phyloP scores from a whole-genome alignment of 208 protist genomes.

The Acanthamoeba culbertsoni region DNA sequence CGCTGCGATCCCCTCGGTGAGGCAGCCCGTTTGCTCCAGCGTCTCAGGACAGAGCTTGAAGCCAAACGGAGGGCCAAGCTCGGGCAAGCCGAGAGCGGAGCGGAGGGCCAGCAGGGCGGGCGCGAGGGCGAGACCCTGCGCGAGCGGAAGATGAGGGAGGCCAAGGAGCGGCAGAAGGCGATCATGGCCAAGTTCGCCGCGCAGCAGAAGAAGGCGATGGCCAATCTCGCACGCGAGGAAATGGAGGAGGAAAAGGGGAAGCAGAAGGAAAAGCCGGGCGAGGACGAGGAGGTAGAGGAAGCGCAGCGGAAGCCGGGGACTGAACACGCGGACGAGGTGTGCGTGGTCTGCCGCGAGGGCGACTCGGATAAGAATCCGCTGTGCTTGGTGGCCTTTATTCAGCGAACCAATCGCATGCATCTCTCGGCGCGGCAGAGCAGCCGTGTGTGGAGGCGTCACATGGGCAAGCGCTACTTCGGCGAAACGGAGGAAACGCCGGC shows the following conservation, averaged over 20 bases:
- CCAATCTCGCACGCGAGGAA: not conserved
- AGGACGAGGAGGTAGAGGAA: not conserved
- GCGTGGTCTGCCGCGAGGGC: conserved; percentile 28
- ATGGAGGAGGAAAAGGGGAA: not conserved
- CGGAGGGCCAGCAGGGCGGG: not conserved
- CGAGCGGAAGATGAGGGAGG: not conserved
- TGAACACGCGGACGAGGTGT: too few species aligned
- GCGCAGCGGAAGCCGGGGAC: not conserved
- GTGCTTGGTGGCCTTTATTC: not conserved
- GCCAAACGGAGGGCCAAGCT: not conserved
- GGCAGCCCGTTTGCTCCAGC: not conserved
- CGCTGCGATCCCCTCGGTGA: not conserved
- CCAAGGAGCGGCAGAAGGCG: conserved; percentile 13
- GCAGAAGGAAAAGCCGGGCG: not conserved
- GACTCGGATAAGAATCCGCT: conserved; percentile 8
- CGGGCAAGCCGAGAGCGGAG: not conserved
- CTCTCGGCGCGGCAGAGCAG: not conserved
- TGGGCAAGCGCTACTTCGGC: not conserved
- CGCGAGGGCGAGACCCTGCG: not conserved
- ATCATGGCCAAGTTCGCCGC: conserved; percentile 28
- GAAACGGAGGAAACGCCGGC: not conserved
- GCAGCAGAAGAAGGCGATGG: conserved; percentile 29
- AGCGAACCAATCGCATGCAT: not conserved
- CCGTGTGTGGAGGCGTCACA: not conserved
- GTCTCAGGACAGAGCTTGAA: not conserved